Evolutionary conservation across 768 basidiomycete genomes (phyloP).

Genomic region (Pleurotus sapidus): DNA sequence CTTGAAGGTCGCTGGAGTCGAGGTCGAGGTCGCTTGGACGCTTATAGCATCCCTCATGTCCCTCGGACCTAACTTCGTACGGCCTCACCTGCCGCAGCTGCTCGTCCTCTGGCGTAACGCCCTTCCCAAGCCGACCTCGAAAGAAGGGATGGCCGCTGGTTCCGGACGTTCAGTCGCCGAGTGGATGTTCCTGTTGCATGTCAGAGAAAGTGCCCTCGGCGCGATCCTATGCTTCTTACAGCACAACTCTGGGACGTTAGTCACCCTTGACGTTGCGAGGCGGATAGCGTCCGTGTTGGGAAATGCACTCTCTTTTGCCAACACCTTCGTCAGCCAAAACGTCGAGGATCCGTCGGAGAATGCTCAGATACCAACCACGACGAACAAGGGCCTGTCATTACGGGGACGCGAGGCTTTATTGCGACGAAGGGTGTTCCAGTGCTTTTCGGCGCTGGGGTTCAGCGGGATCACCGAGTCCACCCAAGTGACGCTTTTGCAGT

Average conservation of each 20-base stretch:
- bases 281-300: slow-evolving; percentile 83
- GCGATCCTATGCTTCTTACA: slow-evolving; percentile 87
- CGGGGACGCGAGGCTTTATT: slow-evolving; percentile 83
- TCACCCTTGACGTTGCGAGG: slow-evolving; percentile 89
- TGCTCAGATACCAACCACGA: slow-evolving; percentile 26
- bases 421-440: slow-evolving; percentile 83
- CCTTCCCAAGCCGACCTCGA: slow-evolving; percentile 89
- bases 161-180: slow-evolving; percentile 69
- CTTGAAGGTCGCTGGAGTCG: slow-evolving; percentile 73
- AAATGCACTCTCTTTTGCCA: slow-evolving; percentile 88
- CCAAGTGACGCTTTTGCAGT: slow-evolving; percentile 79
- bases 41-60: slow-evolving; percentile 88
- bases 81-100: slow-evolving; percentile 89
- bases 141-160: slow-evolving; percentile 58
- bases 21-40: slow-evolving; percentile 95
- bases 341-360: slow-evolving; percentile 59
- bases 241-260: slow-evolving; percentile 70
- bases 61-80: slow-evolving; percentile 90
- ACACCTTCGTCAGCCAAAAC: slow-evolving; percentile 72
- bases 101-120: slow-evolving; percentile 98
- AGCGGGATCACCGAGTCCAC: slow-evolving; percentile 77
- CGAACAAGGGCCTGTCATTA: slow-evolving; percentile 50
- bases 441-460: slow-evolving; percentile 80
- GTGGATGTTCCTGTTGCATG: slow-evolving; percentile 89
- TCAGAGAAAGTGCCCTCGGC: slow-evolving; percentile 86